Percentiles rank a stretch among this genome's conserved stretches.
phyloP scores from a whole-genome alignment of 2,329 filamentous ascomycete species.

The Fusarium albidum region DNA sequence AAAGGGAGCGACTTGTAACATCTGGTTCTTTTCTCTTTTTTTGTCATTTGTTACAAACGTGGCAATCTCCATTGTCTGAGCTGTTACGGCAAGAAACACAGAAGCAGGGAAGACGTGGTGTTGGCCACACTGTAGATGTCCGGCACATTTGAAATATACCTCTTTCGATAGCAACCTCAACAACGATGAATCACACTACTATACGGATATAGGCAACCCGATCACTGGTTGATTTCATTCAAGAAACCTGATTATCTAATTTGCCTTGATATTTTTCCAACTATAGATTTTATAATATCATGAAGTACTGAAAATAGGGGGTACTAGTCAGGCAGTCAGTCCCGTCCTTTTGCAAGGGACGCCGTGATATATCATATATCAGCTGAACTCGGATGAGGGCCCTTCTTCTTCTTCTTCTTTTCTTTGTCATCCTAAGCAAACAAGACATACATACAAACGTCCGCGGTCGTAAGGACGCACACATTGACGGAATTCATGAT shows the following conservation, averaged over 20 bases:
- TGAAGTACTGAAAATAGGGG: constrained; percentile 33
- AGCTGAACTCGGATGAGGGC: constrained; percentile 26
- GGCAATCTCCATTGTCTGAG: constrained; percentile 14
- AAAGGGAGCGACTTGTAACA: constrained; percentile 5
- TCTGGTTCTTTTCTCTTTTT: constrained; percentile 7
- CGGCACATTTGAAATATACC: constrained; percentile 40
- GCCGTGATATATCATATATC: constrained; percentile 37
- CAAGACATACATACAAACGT: constrained; percentile 13
- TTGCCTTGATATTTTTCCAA: constrained; percentile 23
- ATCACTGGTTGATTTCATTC: constrained; percentile 3
- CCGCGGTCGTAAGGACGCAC: constrained; percentile 21
- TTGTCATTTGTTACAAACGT: constrained; percentile 13
- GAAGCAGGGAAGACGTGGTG: constrained; percentile 15
- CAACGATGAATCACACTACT: constrained; percentile 16
- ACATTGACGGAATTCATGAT: constrained; percentile 30
- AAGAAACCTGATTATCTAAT: constrained; percentile 7
- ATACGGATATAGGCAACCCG: constrained; percentile 23
- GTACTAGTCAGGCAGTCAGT: constrained; percentile 13
- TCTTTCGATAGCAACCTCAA: constrained; percentile 39
- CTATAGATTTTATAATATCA: constrained; percentile 36
- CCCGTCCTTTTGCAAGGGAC: constrained; percentile 19
- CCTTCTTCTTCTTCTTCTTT: no score
- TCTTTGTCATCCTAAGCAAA: constrained; percentile 28
- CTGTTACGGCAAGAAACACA: constrained; percentile 16
- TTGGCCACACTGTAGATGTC: constrained; percentile 33